These are phyloP conservation scores for Epichloe amarillans DNA, from an alignment of 2,329 filamentous ascomycete genomes.

Conservation along the genomic window DNA sequence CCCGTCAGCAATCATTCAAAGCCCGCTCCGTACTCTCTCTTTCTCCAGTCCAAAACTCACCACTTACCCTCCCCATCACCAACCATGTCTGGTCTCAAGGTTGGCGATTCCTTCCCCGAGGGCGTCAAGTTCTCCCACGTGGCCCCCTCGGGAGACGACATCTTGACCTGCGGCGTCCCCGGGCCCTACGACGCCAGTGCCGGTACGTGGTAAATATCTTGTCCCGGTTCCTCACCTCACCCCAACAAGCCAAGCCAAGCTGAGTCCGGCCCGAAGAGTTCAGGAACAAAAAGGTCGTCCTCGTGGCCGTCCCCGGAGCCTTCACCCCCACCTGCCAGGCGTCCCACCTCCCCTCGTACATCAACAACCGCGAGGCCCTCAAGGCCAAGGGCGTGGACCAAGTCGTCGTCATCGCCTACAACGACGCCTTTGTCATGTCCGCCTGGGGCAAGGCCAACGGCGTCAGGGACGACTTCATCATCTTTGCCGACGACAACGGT, in stretches of 20 bases:
- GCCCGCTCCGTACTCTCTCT: not conserved
- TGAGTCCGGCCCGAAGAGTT: conserved; percentile 25
- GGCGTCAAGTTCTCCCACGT: conserved; percentile 76
- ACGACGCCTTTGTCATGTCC: conserved; percentile 79
- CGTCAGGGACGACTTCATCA: conserved; percentile 53
- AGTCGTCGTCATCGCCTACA: conserved; percentile 69
- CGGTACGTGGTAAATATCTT: conserved; percentile 12
- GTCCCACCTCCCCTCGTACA: conserved; percentile 69
- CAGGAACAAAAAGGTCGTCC: conserved; percentile 41
- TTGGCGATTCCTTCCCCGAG: conserved; percentile 72
- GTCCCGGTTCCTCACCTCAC: no score
- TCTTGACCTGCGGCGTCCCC: conserved; percentile 68
- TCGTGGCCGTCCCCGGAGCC: conserved; percentile 50
- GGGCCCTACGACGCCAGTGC: conserved; percentile 69
- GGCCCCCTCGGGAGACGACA: conserved; percentile 57
- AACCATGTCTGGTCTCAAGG: conserved; percentile 52
- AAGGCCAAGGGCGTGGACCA: conserved; percentile 72
- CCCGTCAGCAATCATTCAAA: not conserved
- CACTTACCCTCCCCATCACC: not conserved
- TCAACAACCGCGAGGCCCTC: conserved; percentile 56
- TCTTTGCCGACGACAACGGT: conserved; percentile 60
- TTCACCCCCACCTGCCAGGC: conserved; percentile 82
- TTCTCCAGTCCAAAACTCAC: not conserved
- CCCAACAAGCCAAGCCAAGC: no score
- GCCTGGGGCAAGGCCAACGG: conserved; percentile 84